Conservation (phyloP, 225 moss, liverwort and hornwort species). For the Polytrichum commune region DNA sequence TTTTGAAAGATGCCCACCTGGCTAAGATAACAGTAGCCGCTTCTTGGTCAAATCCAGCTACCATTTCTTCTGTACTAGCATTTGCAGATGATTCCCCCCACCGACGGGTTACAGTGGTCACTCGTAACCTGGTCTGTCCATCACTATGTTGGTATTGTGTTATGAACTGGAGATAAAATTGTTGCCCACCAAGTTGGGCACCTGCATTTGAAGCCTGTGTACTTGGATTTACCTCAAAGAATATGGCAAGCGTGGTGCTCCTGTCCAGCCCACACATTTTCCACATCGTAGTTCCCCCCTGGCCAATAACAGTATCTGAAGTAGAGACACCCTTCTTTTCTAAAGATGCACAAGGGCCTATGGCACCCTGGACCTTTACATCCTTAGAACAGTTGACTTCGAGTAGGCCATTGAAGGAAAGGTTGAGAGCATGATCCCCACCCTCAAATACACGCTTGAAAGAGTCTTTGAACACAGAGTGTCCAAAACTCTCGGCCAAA, state of each 20-base stretch:
- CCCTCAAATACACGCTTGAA: constrained; percentile 90
- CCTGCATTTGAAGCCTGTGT: constrained; percentile 63
- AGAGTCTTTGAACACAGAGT: constrained; percentile 94
- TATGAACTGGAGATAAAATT: constrained; percentile 87
- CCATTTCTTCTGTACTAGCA: constrained; percentile 65
- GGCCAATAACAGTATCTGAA: constrained; percentile 77
- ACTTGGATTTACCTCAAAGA: constrained; percentile 83
- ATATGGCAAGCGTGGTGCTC: constrained; percentile 91
- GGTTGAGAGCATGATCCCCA: constrained; percentile 76
- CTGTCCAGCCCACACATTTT: constrained; percentile 96
- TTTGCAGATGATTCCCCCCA: constrained; percentile 78
- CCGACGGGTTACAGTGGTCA: constrained; percentile 75
- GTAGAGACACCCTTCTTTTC: constrained; percentile 78
- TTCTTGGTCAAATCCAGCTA: constrained; percentile 94
- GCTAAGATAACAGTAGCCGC: constrained; percentile 83
- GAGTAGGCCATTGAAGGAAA: constrained; percentile 88
- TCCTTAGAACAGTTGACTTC: constrained; percentile 95
- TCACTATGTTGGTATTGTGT: constrained; percentile 93
- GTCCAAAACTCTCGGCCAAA: constrained; percentile 97
- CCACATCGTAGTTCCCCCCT: constrained; percentile 93
- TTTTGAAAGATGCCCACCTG: constrained; percentile 83
- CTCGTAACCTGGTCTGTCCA: constrained; percentile 76
- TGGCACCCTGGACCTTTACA: constrained; percentile 91
- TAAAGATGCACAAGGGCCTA: constrained; percentile 91
- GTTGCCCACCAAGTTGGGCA: constrained; percentile 49